These are phyloP conservation scores for Cercospora canescens DNA, from an alignment of 2,329 filamentous ascomycete species.

Conservation along the genomic window DNA sequence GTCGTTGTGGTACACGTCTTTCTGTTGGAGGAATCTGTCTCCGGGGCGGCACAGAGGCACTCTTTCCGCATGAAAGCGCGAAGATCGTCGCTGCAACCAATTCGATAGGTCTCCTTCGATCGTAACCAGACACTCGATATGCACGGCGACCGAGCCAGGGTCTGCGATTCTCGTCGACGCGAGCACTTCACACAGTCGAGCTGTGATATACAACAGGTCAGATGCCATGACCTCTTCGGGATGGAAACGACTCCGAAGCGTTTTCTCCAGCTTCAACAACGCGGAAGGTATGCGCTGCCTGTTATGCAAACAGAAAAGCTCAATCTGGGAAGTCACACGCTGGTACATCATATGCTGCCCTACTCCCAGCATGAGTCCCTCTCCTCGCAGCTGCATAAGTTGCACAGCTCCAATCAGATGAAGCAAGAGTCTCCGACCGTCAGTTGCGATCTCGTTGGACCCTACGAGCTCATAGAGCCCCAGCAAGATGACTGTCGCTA, in stretches of 20 bases:
- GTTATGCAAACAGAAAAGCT: background rate
- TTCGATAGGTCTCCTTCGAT: constrained; percentile 7
- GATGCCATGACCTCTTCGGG: background rate
- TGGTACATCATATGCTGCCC: background rate
- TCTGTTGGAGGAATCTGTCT: background rate
- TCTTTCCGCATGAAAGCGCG: background rate
- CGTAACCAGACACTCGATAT: background rate
- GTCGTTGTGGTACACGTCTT: constrained; percentile 14
- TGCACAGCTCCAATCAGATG: background rate
- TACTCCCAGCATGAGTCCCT: background rate
- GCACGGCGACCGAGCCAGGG: background rate
- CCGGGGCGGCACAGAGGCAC: background rate
- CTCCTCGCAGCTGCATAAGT: background rate
- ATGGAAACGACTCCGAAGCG: background rate
- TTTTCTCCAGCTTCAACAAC: background rate
- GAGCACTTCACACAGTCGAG: background rate
- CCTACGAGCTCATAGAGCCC: background rate
- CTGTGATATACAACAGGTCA: background rate
- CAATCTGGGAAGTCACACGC: background rate
- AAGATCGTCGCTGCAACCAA: constrained; percentile 6
- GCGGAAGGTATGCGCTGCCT: background rate
- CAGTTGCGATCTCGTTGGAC: background rate
- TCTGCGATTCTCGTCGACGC: background rate
- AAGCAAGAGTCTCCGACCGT: background rate
- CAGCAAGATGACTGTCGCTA: background rate